Percentiles rank a stretch among this genome's conserved stretches.
Conservation (phyloP, 768 basidiomycete genomes). For the Calocera viscosa region DNA sequence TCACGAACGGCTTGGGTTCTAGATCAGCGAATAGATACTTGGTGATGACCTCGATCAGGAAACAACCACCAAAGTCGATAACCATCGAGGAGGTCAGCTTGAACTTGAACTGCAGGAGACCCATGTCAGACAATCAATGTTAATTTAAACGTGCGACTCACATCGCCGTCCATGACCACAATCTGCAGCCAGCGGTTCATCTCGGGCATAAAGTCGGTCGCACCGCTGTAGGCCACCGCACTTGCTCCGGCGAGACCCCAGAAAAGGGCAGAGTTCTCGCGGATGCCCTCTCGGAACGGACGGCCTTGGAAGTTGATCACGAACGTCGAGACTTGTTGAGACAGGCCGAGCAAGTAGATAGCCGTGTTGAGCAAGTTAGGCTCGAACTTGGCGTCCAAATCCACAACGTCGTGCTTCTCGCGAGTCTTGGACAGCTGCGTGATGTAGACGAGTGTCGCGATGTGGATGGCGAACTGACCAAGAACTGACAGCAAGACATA, state of each 20-base stretch:
- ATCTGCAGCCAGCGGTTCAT: slow-evolving; percentile 94
- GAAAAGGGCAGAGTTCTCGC: slow-evolving; percentile 86
- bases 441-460: slow-evolving; percentile 81
- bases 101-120: slow-evolving; percentile 68
- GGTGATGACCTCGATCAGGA: slow-evolving; percentile 65
- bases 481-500: slow-evolving; percentile 89
- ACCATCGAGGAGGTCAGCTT: slow-evolving; percentile 70
- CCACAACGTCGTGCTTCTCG: slow-evolving; percentile 70
- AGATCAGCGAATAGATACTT: slow-evolving; percentile 80
- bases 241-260: slow-evolving; percentile 85
- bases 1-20: slow-evolving; percentile 73
- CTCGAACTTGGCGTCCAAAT: slow-evolving; percentile 93
- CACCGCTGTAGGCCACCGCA: slow-evolving; percentile 82
- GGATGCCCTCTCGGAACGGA: slow-evolving; percentile 95
- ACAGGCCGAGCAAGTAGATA: slow-evolving; percentile 87
- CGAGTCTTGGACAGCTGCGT: slow-evolving; percentile 66
- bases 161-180: slow-evolving; percentile 69
- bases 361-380: slow-evolving; percentile 91
- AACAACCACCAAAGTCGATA: slow-evolving; percentile 80
- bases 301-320: slow-evolving; percentile 98
- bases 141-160: slow-evolving; percentile 33
- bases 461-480: slow-evolving; percentile 88
- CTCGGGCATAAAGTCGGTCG: slow-evolving; percentile 91
- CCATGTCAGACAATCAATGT: background rate
- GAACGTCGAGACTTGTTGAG: slow-evolving; percentile 97